These are phyloP conservation scores for Aspergillus kassunensis DNA, from an alignment of 495 filamentous ascomycete genomes.

Conservation along the genomic window DNA sequence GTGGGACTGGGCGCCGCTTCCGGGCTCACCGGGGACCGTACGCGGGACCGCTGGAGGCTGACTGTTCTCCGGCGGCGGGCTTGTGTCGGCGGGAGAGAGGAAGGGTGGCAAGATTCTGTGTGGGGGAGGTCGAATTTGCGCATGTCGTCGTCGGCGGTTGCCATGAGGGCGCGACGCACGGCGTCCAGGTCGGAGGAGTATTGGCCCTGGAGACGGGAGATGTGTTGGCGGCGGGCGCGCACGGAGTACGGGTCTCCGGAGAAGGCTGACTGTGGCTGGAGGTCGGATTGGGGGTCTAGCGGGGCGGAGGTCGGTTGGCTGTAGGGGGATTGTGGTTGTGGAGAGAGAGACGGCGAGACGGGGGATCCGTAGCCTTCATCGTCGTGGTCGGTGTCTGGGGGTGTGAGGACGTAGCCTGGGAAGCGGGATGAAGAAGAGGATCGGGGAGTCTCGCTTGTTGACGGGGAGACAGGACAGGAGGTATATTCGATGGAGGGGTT, in stretches of 20 bases:
- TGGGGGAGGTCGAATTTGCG: conserved; percentile 11
- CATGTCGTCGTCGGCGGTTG: conserved; percentile 24
- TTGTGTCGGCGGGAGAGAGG: conserved; percentile 36
- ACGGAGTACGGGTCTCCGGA: conserved; percentile 16
- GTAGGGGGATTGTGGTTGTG: conserved; percentile 25
- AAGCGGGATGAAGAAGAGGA: conserved; percentile 17
- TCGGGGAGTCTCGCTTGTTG: conserved; percentile 9
- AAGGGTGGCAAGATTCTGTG: conserved; percentile 43
- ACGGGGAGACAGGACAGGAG: conserved; percentile 10
- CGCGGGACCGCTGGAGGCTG: conserved; percentile 26
- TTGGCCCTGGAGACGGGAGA: conserved; percentile 42
- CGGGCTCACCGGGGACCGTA: conserved; percentile 16
- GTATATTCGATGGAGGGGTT: conserved; percentile 12
- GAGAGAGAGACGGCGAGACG: conserved; percentile 20
- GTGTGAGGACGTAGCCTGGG: conserved; percentile 37
- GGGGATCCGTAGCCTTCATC: conserved; percentile 34
- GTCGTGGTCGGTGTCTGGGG: conserved; percentile 42
- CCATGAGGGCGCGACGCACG: conserved; percentile 31
- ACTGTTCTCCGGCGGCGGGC: conserved; percentile 29
- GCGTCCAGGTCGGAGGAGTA: conserved; percentile 36
- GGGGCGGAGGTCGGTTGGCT: conserved; percentile 36
- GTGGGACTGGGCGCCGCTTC: not conserved
- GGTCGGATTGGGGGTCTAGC: conserved; percentile 15
- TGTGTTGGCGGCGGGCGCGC: conserved; percentile 40
- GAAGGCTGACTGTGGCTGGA: conserved; percentile 7